Percentiles rank a stretch among this genome's conserved stretches.
These are phyloP conservation scores for Herpetospermum pedunculosum DNA, from an alignment of 306 rosid species.

Conservation along the genomic window DNA sequence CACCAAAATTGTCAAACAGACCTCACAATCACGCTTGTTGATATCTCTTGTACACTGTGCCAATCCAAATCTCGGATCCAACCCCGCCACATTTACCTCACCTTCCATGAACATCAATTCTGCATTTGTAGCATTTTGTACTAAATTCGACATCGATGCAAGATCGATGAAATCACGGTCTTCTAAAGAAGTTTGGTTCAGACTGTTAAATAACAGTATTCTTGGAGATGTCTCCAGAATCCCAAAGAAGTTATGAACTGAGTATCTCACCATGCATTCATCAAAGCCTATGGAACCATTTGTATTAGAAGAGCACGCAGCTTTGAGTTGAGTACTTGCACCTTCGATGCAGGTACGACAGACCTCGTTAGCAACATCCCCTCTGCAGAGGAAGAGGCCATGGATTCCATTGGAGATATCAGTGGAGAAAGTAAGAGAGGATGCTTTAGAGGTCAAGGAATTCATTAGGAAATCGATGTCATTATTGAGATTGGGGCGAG, in stretches of 20 bases:
- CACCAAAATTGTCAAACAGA: conserved; percentile 19
- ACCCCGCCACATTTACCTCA: neutral
- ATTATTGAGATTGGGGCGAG: neutral
- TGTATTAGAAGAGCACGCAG: neutral
- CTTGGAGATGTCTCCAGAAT: neutral
- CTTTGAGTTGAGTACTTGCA: conserved; percentile 7
- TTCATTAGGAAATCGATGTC: conserved; percentile 1
- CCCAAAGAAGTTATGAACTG: conserved; percentile 10
- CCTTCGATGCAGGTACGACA: conserved; percentile 10
- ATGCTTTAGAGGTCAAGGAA: conserved; percentile 8
- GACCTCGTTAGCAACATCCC: neutral
- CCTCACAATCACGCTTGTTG: neutral
- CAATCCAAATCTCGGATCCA: conserved; percentile 15
- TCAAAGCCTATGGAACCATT: conserved; percentile 9
- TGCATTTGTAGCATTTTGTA: neutral
- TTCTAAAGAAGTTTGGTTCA: neutral
- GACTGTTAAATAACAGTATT: neutral
- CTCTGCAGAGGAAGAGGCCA: conserved; percentile 19
- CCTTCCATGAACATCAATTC: conserved; percentile 13
- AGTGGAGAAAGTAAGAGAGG: neutral
- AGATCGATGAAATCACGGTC: neutral
- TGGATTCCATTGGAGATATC: conserved; percentile 2
- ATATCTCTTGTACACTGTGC: conserved; percentile 37
- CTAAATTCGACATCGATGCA: conserved; percentile 10
- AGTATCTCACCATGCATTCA: conserved; percentile 13